phyloP scores from a whole-genome alignment of 1,139 yeast genomes.

The Candida buenavistaensis region DNA sequence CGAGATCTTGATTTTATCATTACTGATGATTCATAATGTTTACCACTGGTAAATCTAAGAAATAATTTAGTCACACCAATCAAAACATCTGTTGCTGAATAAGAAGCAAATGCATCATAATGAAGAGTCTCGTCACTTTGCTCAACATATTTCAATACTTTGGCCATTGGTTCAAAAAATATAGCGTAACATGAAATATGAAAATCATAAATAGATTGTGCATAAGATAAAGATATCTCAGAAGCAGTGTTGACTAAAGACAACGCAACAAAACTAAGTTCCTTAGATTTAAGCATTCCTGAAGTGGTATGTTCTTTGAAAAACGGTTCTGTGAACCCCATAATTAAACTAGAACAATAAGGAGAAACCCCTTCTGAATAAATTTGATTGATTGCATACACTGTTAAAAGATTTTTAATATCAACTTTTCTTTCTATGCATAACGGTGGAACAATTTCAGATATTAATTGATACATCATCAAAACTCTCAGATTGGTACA shows the following conservation, averaged over 20 bases:
- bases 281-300: conserved; percentile 26
- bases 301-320: conserved; percentile 38
- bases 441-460: conserved; percentile 41
- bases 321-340: conserved; percentile 36
- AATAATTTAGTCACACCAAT: conserved; percentile 18
- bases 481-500: conserved; percentile 29
- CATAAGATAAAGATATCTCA: conserved; percentile 35
- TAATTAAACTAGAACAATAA: conserved; percentile 27
- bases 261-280: conserved; percentile 37
- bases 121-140: conserved; percentile 10
- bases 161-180: conserved; percentile 43
- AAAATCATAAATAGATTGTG: conserved; percentile 43
- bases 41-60: conserved; percentile 18
- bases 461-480: conserved; percentile 44
- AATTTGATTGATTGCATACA: conserved; percentile 26
- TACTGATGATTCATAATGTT: conserved; percentile 8
- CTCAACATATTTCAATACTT: conserved; percentile 35
- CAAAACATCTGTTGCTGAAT: conserved; percentile 12
- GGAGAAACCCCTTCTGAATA: conserved; percentile 26
- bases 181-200: conserved; percentile 46
- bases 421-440: conserved; percentile 24
- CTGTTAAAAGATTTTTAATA: conserved; percentile 25
- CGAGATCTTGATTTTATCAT: conserved; percentile 2
- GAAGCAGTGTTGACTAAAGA: conserved; percentile 35
- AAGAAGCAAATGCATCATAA: conserved; percentile 15